Conservation (phyloP, 2,329 filamentous ascomycete genomes). For the Fusarium tjaetaba region DNA sequence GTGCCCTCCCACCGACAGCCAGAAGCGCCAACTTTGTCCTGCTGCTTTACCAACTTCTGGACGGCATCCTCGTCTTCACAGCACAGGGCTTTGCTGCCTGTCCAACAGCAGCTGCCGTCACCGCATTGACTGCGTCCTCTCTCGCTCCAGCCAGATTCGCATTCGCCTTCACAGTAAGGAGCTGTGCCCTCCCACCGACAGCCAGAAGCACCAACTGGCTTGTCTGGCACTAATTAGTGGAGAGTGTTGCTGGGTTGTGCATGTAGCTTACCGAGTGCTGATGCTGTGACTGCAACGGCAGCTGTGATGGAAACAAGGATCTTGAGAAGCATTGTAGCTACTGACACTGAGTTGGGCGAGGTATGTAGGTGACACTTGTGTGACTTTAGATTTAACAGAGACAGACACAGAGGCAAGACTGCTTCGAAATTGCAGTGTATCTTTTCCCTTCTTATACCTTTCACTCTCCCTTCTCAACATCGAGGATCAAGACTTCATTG, state of each 20-base stretch:
- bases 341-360: accelerated
- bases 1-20: neutral
- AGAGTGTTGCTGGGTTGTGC: neutral
- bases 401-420: no score
- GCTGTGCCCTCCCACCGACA: neutral
- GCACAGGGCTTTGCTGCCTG: neutral
- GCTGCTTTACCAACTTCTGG: neutral
- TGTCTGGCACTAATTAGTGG: neutral
- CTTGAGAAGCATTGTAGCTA: neutral
- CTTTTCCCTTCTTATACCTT: neutral
- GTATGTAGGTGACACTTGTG: neutral
- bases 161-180: neutral
- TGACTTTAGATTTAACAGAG: neutral
- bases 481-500: neutral
- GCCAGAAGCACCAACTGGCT: neutral
- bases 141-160: accelerated
- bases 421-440: neutral
- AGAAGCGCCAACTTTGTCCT: neutral
- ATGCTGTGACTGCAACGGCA: neutral
- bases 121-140: neutral
- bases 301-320: neutral
- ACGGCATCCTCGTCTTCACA: neutral
- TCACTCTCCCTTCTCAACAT: neutral
- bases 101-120: neutral
- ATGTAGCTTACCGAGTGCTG: neutral